Evolutionary conservation across 768 basidiomycete species (phyloP).

Genomic region (Boletus sensibilis): DNA sequence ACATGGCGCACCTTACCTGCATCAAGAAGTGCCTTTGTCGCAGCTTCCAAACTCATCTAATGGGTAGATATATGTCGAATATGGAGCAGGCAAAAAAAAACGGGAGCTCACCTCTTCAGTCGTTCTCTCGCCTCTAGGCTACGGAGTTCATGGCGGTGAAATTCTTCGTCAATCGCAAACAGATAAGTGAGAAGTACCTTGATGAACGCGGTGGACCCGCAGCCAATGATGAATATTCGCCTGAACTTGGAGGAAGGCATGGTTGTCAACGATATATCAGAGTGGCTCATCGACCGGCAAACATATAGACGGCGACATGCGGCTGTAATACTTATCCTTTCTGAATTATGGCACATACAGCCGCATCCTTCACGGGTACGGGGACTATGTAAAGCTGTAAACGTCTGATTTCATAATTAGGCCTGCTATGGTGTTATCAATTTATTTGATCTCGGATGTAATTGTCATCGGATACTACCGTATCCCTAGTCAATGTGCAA

Average conservation of each 20-base stretch:
- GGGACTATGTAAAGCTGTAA: too few relatives aligned
- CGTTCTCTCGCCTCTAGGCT: slow-evolving; percentile 64
- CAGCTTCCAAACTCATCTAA: slow-evolving; percentile 50
- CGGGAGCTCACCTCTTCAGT: slow-evolving; percentile 57
- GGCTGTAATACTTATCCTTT: neutral
- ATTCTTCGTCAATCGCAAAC: neutral
- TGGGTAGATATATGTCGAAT: neutral
- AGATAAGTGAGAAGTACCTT: slow-evolving; percentile 45
- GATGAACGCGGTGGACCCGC: slow-evolving; percentile 74
- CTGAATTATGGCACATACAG: neutral
- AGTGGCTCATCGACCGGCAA: neutral
- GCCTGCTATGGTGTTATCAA: too few relatives aligned
- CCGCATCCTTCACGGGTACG: too few relatives aligned
- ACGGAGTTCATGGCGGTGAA: neutral
- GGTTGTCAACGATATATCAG: neutral
- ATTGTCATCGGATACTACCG: neutral
- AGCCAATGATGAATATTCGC: slow-evolving; percentile 63
- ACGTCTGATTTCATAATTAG: neutral
- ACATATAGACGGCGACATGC: neutral
- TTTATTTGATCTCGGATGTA: too few relatives aligned
- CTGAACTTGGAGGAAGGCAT: slow-evolving; percentile 9
- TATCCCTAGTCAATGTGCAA: too few relatives aligned
- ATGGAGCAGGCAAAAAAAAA: neutral
- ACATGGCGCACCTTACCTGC: slow-evolving; percentile 47
- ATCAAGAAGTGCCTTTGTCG: slow-evolving; percentile 81